Evolutionary conservation across 1,284 basidiomycete species (phyloP).

Genomic region (Ustilago trichophora): DNA sequence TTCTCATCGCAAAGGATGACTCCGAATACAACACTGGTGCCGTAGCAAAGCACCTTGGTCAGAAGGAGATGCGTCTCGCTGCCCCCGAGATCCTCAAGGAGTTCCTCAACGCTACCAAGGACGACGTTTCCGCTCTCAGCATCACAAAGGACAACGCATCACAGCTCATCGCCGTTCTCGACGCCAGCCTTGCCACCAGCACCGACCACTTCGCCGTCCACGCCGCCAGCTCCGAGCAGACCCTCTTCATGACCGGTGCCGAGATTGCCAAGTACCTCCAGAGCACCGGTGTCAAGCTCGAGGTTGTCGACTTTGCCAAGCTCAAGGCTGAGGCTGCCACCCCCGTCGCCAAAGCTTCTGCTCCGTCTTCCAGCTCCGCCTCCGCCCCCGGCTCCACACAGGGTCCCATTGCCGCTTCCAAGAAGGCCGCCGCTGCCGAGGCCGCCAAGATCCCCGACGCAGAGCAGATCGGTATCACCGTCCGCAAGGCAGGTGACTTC

Average conservation of each 20-base stretch:
- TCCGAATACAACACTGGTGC: conserved; percentile 76
- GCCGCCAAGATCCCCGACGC: conserved; percentile 63
- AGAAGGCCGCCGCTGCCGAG: conserved; percentile 42
- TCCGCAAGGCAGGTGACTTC: conserved; percentile 64
- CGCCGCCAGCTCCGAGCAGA: conserved; percentile 58
- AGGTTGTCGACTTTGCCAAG: conserved; percentile 55
- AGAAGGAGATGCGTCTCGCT: conserved; percentile 91
- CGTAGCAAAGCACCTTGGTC: conserved; percentile 81
- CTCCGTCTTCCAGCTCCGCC: conserved; percentile 32
- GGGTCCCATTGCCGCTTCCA: conserved; percentile 35
- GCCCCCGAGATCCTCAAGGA: conserved; percentile 85
- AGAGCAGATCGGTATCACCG: conserved; percentile 65
- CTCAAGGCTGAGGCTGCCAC: conserved; percentile 48
- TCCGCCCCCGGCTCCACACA: conserved; percentile 41
- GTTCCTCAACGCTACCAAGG: conserved; percentile 84
- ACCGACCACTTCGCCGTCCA: conserved; percentile 56
- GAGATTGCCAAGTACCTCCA: conserved; percentile 58
- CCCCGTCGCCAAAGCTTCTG: conserved; percentile 35
- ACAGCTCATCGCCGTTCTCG: conserved; percentile 55
- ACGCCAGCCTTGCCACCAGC: conserved; percentile 51
- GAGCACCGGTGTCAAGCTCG: conserved; percentile 57
- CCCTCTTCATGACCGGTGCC: conserved; percentile 59
- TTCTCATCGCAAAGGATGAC: conserved; percentile 83
- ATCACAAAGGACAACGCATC: conserved; percentile 54
- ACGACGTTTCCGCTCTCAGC: conserved; percentile 71